A percentile compares a stretch with the other conserved stretches of the same genome.
phyloP scores from a whole-genome alignment of 805 yeast species.

The Barnettozyma vustinii region DNA sequence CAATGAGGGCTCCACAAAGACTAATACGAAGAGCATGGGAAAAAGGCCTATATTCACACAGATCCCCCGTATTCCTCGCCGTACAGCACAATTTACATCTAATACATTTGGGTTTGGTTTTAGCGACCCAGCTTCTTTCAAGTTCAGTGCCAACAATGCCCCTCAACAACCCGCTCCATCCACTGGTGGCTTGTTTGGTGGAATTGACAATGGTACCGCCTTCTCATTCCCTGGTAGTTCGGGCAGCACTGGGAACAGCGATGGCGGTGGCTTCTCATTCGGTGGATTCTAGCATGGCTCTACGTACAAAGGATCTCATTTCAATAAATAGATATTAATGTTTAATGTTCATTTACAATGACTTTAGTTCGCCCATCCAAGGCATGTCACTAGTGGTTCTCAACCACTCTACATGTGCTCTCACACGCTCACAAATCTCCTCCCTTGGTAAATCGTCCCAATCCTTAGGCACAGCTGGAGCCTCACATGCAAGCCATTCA shows the following conservation, averaged over 20 bases:
- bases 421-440: slow-evolving; percentile 20
- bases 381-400: slow-evolving; percentile 26
- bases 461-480: slow-evolving; percentile 21
- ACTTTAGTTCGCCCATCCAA: slow-evolving; percentile 23
- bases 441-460: slow-evolving; percentile 22
- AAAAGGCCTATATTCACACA: not conserved
- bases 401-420: slow-evolving; percentile 24
- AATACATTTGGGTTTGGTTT: not conserved
- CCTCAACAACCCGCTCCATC: not conserved
- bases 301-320: not conserved
- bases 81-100: not conserved
- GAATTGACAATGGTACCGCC: no score
- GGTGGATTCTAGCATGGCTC: no score
- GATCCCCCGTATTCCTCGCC: not conserved
- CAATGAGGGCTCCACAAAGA: not conserved
- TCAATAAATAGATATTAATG: not conserved
- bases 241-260: no score
- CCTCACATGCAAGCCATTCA: slow-evolving; percentile 27
- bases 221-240: no score
- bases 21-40: not conserved
- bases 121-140: not conserved
- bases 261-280: no score
- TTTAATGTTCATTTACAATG: slow-evolving; percentile 18
- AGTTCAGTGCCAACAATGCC: not conserved
- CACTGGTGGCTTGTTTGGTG: not conserved